phyloP scores from a whole-genome alignment of 208 protist species.

The Acanthamoeba rhysodes region DNA sequence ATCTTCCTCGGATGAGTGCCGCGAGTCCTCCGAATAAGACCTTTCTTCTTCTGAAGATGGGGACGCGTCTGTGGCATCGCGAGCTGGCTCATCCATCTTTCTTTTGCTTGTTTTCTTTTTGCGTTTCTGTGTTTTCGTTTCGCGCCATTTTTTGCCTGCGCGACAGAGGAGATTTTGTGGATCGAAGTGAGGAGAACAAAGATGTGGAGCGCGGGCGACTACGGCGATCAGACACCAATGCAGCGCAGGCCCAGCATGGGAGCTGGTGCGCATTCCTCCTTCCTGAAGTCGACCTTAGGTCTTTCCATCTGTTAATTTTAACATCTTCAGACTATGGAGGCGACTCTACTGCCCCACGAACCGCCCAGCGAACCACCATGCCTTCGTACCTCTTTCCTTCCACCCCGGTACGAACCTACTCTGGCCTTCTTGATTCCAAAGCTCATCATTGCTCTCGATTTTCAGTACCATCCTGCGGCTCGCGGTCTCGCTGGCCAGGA shows the following conservation, averaged over 20 bases:
- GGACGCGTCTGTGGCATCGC: background rate
- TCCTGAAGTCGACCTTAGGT: background rate
- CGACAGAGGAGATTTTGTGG: background rate
- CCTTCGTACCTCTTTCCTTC: constrained; percentile 29
- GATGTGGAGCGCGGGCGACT: constrained; percentile 50
- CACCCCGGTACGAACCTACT: background rate
- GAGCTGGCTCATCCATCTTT: background rate
- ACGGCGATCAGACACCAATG: constrained; percentile 30
- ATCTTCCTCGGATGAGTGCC: no score
- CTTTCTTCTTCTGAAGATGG: background rate
- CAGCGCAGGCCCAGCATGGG: constrained; percentile 16
- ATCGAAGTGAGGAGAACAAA: background rate
- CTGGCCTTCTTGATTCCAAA: background rate
- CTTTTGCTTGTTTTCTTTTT: background rate
- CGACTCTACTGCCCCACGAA: background rate
- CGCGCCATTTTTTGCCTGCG: background rate
- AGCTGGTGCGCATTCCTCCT: background rate
- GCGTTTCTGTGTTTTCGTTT: background rate
- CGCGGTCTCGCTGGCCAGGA: background rate
- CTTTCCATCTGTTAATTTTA: background rate
- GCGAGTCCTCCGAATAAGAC: no score
- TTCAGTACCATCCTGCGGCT: constrained; percentile 7
- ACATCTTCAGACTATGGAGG: background rate
- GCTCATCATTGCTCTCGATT: background rate
- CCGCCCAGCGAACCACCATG: constrained; percentile 1